phyloP scores from a whole-genome alignment of 345 rosid genomes.

The Brassica nigra region DNA sequence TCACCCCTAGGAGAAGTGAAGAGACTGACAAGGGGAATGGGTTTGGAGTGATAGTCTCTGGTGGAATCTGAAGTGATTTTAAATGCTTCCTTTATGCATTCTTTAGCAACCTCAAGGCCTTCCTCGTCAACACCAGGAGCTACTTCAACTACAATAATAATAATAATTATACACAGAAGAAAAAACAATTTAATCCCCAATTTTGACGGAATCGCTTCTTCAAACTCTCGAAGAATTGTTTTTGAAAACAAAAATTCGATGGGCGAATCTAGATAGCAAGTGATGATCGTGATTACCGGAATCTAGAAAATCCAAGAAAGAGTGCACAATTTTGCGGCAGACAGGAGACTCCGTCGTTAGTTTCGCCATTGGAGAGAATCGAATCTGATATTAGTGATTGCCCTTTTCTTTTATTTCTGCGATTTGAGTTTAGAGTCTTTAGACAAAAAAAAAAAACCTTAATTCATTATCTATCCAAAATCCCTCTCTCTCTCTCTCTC shows the following conservation, averaged over 20 bases:
- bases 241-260: background rate
- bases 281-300: constrained; percentile 49
- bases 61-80: constrained; percentile 42
- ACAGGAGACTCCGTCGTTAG: constrained; percentile 63
- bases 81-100: constrained; percentile 69
- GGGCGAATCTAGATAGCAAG: background rate
- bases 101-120: constrained; percentile 80
- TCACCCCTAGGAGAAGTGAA: constrained; percentile 49
- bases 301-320: constrained; percentile 75
- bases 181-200: background rate
- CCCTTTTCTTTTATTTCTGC: too few relatives aligned
- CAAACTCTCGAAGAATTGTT: background rate
- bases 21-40: constrained; percentile 56
- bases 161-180: background rate
- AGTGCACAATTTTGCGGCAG: constrained; percentile 66
- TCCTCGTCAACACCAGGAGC: constrained; percentile 72
- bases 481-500: too few relatives aligned
- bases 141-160: constrained; percentile 55
- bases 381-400: background rate
- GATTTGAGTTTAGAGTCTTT: too few relatives aligned
- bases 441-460: too few relatives aligned
- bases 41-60: constrained; percentile 35
- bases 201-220: background rate
- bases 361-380: constrained; percentile 51
- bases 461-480: too few relatives aligned